Evolutionary conservation across 2,329 filamentous ascomycete species (phyloP).

Genomic region (Monosporascus sp.): DNA sequence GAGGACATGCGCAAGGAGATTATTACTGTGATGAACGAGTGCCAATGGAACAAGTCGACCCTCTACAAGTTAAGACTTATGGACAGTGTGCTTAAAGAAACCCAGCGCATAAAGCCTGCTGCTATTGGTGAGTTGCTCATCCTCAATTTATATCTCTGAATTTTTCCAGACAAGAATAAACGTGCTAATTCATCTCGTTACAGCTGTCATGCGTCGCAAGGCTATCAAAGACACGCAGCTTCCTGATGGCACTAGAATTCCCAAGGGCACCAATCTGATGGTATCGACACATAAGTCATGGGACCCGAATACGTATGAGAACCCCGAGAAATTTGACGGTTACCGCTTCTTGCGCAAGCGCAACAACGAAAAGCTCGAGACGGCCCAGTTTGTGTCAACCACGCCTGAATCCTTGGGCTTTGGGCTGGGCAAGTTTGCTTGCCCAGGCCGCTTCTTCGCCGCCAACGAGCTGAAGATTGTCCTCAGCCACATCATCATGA

Average conservation of each 20-base stretch:
- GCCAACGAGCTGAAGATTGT: slow-evolving; percentile 29
- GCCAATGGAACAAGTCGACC: slow-evolving; percentile 19
- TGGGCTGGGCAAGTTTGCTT: slow-evolving; percentile 32
- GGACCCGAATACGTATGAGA: slow-evolving; percentile 16
- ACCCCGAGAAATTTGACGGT: slow-evolving; percentile 17
- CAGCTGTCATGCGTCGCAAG: slow-evolving; percentile 16
- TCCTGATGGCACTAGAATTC: slow-evolving; percentile 16
- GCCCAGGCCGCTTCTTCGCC: slow-evolving; percentile 27
- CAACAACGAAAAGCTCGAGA: slow-evolving; percentile 12
- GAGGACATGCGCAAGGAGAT: slow-evolving; percentile 41
- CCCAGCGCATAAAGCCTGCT: slow-evolving; percentile 25
- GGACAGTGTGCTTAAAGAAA: slow-evolving; percentile 34
- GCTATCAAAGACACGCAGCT: slow-evolving; percentile 11
- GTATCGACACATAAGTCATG: slow-evolving; percentile 18
- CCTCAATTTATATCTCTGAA: not conserved
- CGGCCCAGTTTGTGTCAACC: slow-evolving; percentile 25
- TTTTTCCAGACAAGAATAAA: not conserved
- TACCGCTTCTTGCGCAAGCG: slow-evolving; percentile 18
- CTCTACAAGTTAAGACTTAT: slow-evolving; percentile 28
- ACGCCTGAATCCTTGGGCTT: slow-evolving; percentile 26
- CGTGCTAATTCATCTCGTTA: not conserved
- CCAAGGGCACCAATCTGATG: slow-evolving; percentile 15
- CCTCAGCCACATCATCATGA: slow-evolving; percentile 18
- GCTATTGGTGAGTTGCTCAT: slow-evolving; percentile 14
- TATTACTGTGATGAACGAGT: slow-evolving; percentile 12